Base-by-base conservation (phyloP, 805 yeast species). In the Clavispora santaluciae region DNA sequence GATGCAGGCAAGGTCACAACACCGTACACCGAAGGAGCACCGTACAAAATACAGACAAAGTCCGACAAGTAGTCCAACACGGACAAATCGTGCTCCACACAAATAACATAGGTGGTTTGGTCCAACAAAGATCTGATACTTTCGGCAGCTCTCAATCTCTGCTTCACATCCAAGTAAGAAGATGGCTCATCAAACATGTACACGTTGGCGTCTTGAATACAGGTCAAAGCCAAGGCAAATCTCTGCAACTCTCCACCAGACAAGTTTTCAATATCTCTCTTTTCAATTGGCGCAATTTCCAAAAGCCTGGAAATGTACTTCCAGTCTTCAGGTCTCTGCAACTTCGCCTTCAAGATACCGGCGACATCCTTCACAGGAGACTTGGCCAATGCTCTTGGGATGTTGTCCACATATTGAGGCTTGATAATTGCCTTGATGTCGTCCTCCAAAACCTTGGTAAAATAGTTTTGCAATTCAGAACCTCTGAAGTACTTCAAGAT, bases 111-210 rank as follows among this genome's bases (percentile, higher is more conserved):
- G 22, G 77, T 74, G 35, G 89, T 78, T 35, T 91, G 78, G 43
- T 68, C 74, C 57, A 93, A 73, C 51, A 93, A 71, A 15, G 93
- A 81, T 69, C 99, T 83, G 55, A 93, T 93, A 60, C 88, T 84
- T 64, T 80, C 81, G 44, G 99, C 99, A 42, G 99, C 99, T 57
- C 93, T 86, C 67, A 93, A 79, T 80, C 99, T 91, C 72, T 93
- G 99, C 70, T 93, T 93, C 52, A 93, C 98, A 77, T 93, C 99
- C 65, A 93, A 73, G 70, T 93, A 93, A 9, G 99, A 93, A 15
- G 98, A 90, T 35, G 99, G 99, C 73, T 93, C 99, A 70, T 93
- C 99, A 67, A 93, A 93, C 99, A 93, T 93, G 71, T 93, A 93
- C 34, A 93, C 98, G 55, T 88, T 86, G 42, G 98, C 98, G 23